Evolutionary conservation across 345 rosid species (phyloP).

Genomic region (Limnanthes douglasii): DNA sequence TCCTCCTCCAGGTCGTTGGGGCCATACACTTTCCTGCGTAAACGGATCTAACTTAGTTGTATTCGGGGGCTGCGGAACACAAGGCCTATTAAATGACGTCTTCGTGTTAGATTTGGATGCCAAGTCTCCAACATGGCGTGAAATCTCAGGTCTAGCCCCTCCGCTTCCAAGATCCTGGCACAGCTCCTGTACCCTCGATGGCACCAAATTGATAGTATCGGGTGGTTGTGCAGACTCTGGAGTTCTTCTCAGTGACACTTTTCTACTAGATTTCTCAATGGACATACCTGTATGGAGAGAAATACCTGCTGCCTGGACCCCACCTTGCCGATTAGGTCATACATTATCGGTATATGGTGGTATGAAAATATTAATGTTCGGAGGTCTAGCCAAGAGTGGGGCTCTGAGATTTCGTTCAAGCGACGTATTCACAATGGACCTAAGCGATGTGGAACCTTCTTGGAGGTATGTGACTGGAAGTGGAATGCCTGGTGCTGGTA

Average conservation of each 20-base stretch:
- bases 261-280: constrained; percentile 67
- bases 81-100: constrained; percentile 66
- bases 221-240: constrained; percentile 88
- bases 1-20: constrained; percentile 87
- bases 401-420: constrained; percentile 76
- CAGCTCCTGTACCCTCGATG: constrained; percentile 82
- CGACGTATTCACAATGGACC: constrained; percentile 72
- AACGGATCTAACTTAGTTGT: constrained; percentile 67
- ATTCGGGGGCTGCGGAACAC: constrained; percentile 75
- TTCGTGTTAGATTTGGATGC: constrained; percentile 72
- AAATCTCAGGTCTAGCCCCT: constrained; percentile 72
- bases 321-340: constrained; percentile 72
- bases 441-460: constrained; percentile 70
- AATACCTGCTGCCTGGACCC: constrained; percentile 73
- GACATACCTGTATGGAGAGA: constrained; percentile 81
- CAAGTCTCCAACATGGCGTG: constrained; percentile 73
- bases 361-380: constrained; percentile 65
- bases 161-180: constrained; percentile 89
- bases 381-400: constrained; percentile 79
- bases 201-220: constrained; percentile 64
- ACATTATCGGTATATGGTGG: constrained; percentile 68
- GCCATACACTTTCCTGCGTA: constrained; percentile 66
- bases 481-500: constrained; percentile 83
- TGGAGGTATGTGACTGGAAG: constrained; percentile 72
- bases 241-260: constrained; percentile 68